Percentiles rank a stretch among this genome's conserved stretches.
phyloP scores from a whole-genome alignment of 2,329 filamentous ascomycete species.

The Verticillium alfalfae region DNA sequence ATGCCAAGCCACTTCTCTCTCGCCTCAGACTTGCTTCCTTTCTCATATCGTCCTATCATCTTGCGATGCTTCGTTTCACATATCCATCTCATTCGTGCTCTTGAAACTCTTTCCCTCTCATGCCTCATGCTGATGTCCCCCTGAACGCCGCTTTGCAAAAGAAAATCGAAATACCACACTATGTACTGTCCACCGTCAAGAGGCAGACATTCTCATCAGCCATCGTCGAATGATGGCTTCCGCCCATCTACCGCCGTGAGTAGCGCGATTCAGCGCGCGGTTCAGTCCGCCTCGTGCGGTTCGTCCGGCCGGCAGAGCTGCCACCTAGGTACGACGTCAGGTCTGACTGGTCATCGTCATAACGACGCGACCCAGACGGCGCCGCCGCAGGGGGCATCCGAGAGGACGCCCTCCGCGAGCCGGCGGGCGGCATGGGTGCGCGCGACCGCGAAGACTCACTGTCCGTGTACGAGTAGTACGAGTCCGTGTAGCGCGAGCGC shows the following conservation, averaged over 20 bases:
- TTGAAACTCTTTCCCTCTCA: background rate
- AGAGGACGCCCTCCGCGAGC: background rate
- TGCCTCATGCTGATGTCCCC: background rate
- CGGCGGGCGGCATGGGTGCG: background rate
- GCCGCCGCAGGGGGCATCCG: background rate
- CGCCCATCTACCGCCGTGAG: slow-evolving; percentile 19
- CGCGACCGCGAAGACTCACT: slow-evolving; percentile 36
- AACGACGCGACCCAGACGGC: background rate
- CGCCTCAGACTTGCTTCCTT: background rate
- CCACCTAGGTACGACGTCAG: slow-evolving; percentile 30
- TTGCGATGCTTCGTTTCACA: background rate
- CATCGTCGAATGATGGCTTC: background rate
- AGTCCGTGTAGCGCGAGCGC: slow-evolving; percentile 44
- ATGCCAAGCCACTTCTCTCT: background rate
- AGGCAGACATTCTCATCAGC: background rate
- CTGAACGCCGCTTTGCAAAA: background rate
- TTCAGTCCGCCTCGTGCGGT: slow-evolving; percentile 13
- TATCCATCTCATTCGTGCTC: background rate
- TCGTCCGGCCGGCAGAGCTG: slow-evolving; percentile 38
- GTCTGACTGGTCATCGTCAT: slow-evolving; percentile 3
- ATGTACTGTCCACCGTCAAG: background rate
- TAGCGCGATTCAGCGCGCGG: slow-evolving; percentile 16
- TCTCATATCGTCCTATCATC: background rate
- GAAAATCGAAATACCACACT: background rate
- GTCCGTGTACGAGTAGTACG: slow-evolving; percentile 47